phyloP scores from a whole-genome alignment of 176 grass and related monocot genomes.

The Echinochloa phyllopogon region DNA sequence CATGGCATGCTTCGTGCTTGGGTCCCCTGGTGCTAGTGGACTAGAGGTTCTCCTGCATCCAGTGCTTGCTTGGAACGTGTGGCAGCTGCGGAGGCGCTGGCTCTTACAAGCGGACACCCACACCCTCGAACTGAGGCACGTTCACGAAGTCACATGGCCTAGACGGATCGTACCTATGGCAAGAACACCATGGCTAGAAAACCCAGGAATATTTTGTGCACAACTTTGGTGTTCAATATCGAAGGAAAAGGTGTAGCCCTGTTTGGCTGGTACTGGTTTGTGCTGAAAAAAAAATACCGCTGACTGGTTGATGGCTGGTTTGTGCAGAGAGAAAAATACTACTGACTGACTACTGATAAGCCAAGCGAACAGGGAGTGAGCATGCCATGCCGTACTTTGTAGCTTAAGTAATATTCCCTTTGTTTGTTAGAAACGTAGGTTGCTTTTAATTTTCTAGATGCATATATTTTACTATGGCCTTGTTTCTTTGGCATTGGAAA shows the following conservation, averaged over 20 bases:
- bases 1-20: neutral
- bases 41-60: neutral
- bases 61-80: neutral
- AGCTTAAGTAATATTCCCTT: neutral
- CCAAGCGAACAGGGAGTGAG: too few relatives aligned
- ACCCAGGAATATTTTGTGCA: neutral
- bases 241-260: neutral
- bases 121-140: neutral
- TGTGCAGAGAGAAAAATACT: too few relatives aligned
- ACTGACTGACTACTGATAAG: too few relatives aligned
- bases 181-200: neutral
- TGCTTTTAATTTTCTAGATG: too few relatives aligned
- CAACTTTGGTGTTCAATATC: neutral
- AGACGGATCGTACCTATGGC: neutral
- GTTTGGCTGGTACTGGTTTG: too few relatives aligned
- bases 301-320: too few relatives aligned
- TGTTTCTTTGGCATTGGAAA: too few relatives aligned
- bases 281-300: too few relatives aligned
- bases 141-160: neutral
- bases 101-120: neutral
- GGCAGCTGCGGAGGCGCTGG: neutral
- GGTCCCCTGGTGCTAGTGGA: conserved; percentile 5
- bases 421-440: too few relatives aligned
- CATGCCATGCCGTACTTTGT: neutral
- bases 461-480: too few relatives aligned